Conservation (phyloP, 2,329 filamentous ascomycete genomes). For the Allantophomopsis lycopodina region DNA sequence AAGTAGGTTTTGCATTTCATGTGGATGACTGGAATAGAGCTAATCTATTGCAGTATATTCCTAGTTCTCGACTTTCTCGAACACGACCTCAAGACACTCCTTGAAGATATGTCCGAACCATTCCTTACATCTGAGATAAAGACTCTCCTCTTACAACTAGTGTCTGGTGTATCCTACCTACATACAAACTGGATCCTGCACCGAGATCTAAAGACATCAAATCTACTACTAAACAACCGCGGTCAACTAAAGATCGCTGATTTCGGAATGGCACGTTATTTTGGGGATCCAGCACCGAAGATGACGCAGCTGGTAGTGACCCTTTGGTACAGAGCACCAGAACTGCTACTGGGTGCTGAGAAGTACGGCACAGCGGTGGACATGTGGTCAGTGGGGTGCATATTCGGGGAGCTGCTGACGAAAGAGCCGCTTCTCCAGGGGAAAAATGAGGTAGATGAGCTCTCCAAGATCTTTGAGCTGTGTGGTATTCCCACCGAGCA, state of each 20-base stretch:
- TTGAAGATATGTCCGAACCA: constrained; percentile 87
- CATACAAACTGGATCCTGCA: constrained; percentile 86
- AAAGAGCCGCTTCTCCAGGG: constrained; percentile 77
- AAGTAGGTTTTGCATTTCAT: constrained; percentile 24
- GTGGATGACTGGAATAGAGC: neutral
- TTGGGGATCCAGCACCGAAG: constrained; percentile 61
- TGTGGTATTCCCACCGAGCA: constrained; percentile 76
- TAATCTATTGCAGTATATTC: constrained; percentile 50
- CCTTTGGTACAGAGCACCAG: constrained; percentile 89
- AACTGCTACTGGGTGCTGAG: constrained; percentile 70
- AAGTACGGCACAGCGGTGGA: constrained; percentile 69
- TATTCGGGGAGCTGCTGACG: constrained; percentile 82
- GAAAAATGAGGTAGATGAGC: constrained; percentile 83
- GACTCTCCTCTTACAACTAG: constrained; percentile 73
- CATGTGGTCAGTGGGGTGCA: constrained; percentile 93
- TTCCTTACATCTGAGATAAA: constrained; percentile 91
- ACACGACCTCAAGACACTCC: constrained; percentile 87
- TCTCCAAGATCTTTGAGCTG: constrained; percentile 77
- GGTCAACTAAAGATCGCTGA: constrained; percentile 92
- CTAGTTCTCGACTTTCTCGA: constrained; percentile 96
- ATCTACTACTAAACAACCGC: constrained; percentile 88
- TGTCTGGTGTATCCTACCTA: constrained; percentile 68
- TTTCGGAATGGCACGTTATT: constrained; percentile 94
- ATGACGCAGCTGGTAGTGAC: constrained; percentile 92
- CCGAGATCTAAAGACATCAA: constrained; percentile 86